Evolutionary conservation across 768 basidiomycete species (phyloP), one percentile per base, ranked within the genome.

Genomic region (Candolleomyces aberdarensis): DNA sequence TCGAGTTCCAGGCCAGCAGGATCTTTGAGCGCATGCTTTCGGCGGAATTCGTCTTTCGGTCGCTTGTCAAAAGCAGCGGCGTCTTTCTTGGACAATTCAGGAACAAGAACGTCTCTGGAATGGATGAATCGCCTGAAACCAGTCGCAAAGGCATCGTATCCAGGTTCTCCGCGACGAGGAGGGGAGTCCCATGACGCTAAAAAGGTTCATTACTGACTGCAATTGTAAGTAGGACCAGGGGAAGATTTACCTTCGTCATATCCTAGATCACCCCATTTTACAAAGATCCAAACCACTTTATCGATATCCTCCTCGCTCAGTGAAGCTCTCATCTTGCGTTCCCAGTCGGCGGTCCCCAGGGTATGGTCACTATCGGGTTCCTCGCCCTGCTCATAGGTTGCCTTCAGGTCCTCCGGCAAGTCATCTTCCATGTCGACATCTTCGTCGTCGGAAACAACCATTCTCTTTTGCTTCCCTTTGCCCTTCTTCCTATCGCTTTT

Each of bases 151-250:
- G 86, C 84, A 0, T 75, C 67, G 73, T 90, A 91, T 8, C 81
- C 80, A 1, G 75, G 67, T 53, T 88, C 87, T 17, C 74, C 78
- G 8, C 64, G 69, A 9, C 81, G 82, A 40, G 94, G 93, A 1
- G 96, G 94, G 17, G 94, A 85, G 74, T 97, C 95, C 92, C 94
- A 96, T 11, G 91, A 87, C n/a, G 92, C 94, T 96, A 66, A 46
- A 50, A 49, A 54, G 5, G 43, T 47, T 49, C 46, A 61, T 54
- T 39, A 63, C 59, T 52, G 55, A n/a, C 47, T 2, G 10, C 4
- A 19, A 20, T 49, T 17, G 8, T 26, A 48, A 46, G 52, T 60
- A 58, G 31, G 19, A 22, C 14, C 22, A 43, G 19, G 22, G 41
- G 5, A 9, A 4, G n/a, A 70, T 83, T 57, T 60, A 92, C 96